Evolutionary conservation across 176 grass and related monocot species (phyloP), one percentile per base, ranked within the genome.

Genomic region (Aegilops speltoides): DNA sequence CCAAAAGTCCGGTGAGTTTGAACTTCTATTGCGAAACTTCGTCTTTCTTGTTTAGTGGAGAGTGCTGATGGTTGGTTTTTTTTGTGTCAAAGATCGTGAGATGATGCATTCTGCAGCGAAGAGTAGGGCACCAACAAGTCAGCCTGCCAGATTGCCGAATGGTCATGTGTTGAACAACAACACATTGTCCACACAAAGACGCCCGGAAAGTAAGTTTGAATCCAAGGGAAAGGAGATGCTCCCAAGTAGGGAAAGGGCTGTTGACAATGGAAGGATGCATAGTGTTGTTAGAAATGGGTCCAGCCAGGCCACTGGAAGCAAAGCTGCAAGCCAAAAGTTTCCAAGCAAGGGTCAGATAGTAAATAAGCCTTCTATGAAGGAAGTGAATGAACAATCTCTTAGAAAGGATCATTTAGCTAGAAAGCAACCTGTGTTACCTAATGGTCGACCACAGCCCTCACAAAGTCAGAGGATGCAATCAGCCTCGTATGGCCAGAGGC

Each of bases 1-100:
- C 71, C 73, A 88, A 73, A 99, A 91, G 48, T 82, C 90, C 76
- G 80, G 97, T 96, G 83, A 84, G 94, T 92, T 76, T 50, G 20
- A 80, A 84, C 34, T 62, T 26, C 11, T 67, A 45, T n/a, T 10
- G 43, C 33, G 4, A 33, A 64, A 82, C 37, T 65, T 67, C 6
- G 32, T 83, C 4, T 64, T 68, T 28, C 22, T 9, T 41, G 19
- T 68, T 67, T 68, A 68, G 54, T 73, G 13, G 14, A 80, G 70
- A 85, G 68, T 68, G 10, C 79, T 72, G 22, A 85, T 25, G n/a
- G 20, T 78, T 64, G n/a, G n/a, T 88, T 78, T 78, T 88, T 15
- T 36, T 5, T 14, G 72, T 81, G 37, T 90, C 20, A 50, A 68
- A 97, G 90, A 94, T 84, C 80, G 37, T 0, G 82, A 73, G 64